Base-by-base conservation (phyloP, 768 basidiomycete genomes). In the Amanita jacksonii region DNA sequence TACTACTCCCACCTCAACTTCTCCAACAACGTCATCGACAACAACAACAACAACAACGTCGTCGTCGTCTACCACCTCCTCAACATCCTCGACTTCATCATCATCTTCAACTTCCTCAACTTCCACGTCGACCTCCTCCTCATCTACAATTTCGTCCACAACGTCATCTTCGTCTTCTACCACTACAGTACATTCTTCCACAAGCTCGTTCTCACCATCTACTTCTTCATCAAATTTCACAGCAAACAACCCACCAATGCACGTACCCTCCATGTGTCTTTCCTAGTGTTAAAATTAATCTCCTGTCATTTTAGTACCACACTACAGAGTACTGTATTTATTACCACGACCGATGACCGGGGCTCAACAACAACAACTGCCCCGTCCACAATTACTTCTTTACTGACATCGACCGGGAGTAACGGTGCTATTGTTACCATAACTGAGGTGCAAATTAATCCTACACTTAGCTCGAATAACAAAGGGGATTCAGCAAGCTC, bases 391-490 rank as follows among this genome's bases (percentile, higher is more conserved):
- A 57, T 88, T 50, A 87, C 85, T 6, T 62, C 72, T 25, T 64
- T 73, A 9, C 53, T 74, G 30, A 77, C 72, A 4, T 72, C 74
- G 19, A 83, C 79, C 8, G 62, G 63, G 25, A 66, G 62, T 16
- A 64, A 76, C 51, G 85, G 85, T 10, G 52, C 56, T 10, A 52
- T 70, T 25, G 64, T 69, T 38, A 81, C 81, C 1, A 63, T 83
- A 47, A 88, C 85, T 0, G 66, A 77, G 52, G 61, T 78, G 16
- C 63, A 76, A 28, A 65, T 75, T n/a, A 87, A 87, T 54, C 85
- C 84, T 15, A 85, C 86, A 13, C 69, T 87, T 31, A 73, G 65
- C 41, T 61, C 75, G 9, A 65, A 80, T 55, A 65, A 54, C 30
- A 62, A 58, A 16, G 22, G 38, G 19, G 39, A 23, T 40, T 56